Evolutionary conservation across 441 rosid species (phyloP), one percentile per base, ranked within the genome.

Genomic region (Adansonia rubrostipa): DNA sequence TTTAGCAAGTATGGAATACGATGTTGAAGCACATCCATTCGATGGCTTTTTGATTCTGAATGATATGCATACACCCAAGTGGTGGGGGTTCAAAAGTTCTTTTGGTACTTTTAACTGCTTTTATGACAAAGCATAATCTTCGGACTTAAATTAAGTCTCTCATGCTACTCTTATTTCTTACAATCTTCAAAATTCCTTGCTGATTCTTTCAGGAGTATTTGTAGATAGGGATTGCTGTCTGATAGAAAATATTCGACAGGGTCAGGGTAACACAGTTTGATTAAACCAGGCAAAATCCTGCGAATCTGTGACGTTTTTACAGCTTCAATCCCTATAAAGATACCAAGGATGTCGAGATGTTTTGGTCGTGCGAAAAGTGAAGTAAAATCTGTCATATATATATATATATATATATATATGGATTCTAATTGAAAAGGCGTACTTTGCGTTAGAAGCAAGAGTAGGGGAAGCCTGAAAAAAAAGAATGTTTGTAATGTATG

Each of bases 71-170:
- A 1, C 66, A 24, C 42, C n/a, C 44, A 42, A 42, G n/a, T 42
- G 64, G 62, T 75, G 82, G 79, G 79, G 56, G 47, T 75, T 60
- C 14, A 45, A 33, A 53, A 7, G 36, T 17, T 6, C 33, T 42
- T 13, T 48, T 57, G 17, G 70, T 74, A 75, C 63, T 33, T 54
- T 24, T n/a, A 53, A 50, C 36, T 54, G 13, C 24, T 33, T 14
- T 42, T 28, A 42, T 42, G 8, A 42, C 45, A 42, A 15, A n/a
- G 36, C 61, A 78, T 54, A 69, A 42, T 75, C 79, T 68, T 53
- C 45, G 6, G 45, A 42, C 45, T 42, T 42, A 20, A 11, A 14
- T 68, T 56, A 50, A 69, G 72, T 48, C 65, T 42, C 17, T 33
- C 36, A 33, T 33, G 36, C 36, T 33, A 33, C 4, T 19, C 11